Conservation (phyloP, 306 rosid species). For the Inga laurina region DNA sequence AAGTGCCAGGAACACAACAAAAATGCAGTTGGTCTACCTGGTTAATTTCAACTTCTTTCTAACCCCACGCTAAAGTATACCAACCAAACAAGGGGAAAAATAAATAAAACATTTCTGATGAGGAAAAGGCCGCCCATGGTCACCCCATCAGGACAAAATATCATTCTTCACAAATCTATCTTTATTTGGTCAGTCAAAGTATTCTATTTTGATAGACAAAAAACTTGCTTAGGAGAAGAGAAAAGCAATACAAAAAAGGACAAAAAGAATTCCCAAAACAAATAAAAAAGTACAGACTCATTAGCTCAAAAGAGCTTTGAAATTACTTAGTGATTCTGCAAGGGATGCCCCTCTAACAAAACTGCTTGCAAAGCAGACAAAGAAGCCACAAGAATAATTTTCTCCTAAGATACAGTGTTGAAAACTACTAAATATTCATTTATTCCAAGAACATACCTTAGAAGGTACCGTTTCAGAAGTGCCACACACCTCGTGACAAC, state of each 20-base stretch:
- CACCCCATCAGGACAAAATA: neutral
- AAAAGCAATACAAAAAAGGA: neutral
- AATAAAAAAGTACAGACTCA: neutral
- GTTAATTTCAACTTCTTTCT: neutral
- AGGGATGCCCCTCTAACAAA: neutral
- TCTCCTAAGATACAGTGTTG: conserved; percentile 2
- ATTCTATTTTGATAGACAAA: neutral
- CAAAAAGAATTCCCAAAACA: neutral
- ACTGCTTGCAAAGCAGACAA: neutral
- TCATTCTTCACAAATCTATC: neutral
- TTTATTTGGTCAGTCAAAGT: neutral
- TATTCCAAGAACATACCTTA: conserved; percentile 68
- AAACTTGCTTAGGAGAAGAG: neutral
- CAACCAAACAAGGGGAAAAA: neutral
- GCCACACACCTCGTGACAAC: conserved; percentile 96
- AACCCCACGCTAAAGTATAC: neutral
- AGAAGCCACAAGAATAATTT: neutral
- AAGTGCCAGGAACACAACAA: neutral
- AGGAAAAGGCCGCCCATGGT: neutral
- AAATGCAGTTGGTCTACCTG: neutral
- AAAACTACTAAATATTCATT: conserved; percentile 26
- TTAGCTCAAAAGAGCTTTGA: neutral
- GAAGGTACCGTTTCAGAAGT: conserved; percentile 85
- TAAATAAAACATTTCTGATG: neutral
- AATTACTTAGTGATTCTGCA: neutral